Evolutionary conservation across 768 basidiomycete genomes (phyloP).

Genomic region (Leccinellum luteum): DNA sequence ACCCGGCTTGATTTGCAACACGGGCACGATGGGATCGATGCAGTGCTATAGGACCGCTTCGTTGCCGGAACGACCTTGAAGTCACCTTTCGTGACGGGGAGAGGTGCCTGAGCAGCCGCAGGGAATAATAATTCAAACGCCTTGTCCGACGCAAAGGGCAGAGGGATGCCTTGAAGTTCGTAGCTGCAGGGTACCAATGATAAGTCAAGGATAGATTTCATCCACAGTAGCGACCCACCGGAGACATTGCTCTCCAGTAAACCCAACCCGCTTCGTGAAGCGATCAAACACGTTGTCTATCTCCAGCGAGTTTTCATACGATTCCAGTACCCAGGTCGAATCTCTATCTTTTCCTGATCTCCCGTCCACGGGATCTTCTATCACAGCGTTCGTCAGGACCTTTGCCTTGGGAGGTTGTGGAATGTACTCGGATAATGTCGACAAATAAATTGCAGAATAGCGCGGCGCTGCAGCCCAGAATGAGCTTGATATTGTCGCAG

Average conservation of each 20-base stretch:
- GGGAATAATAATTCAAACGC: slow-evolving; percentile 78
- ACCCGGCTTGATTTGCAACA: slow-evolving; percentile 63
- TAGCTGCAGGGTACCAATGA: slow-evolving; percentile 51
- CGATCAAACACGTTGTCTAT: slow-evolving; percentile 85
- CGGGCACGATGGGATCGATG: slow-evolving; percentile 61
- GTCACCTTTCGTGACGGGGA: slow-evolving; percentile 58
- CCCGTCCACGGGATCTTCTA: slow-evolving; percentile 43
- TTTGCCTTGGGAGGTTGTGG: slow-evolving; percentile 53
- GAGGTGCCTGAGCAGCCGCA: slow-evolving; percentile 37
- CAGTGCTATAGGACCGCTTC: slow-evolving; percentile 54
- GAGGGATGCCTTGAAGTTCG: slow-evolving; percentile 78
- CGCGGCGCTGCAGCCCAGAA: slow-evolving; percentile 66
- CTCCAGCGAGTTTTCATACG: slow-evolving; percentile 77
- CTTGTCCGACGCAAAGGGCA: slow-evolving; percentile 81
- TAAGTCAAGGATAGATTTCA: background rate
- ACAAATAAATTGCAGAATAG: slow-evolving; percentile 70
- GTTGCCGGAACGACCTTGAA: slow-evolving; percentile 49
- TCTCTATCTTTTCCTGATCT: slow-evolving; percentile 49
- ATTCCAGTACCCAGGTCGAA: slow-evolving; percentile 62
- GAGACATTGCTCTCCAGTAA: slow-evolving; percentile 81
- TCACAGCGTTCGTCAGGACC: slow-evolving; percentile 35
- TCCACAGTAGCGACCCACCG: slow-evolving; percentile 46
- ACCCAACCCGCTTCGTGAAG: slow-evolving; percentile 69
- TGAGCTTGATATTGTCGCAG: slow-evolving; percentile 53
- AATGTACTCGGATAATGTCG: slow-evolving; percentile 71